Evolutionary conservation across 2,329 filamentous ascomycete genomes (phyloP).

Genomic region (Periconia sp.): DNA sequence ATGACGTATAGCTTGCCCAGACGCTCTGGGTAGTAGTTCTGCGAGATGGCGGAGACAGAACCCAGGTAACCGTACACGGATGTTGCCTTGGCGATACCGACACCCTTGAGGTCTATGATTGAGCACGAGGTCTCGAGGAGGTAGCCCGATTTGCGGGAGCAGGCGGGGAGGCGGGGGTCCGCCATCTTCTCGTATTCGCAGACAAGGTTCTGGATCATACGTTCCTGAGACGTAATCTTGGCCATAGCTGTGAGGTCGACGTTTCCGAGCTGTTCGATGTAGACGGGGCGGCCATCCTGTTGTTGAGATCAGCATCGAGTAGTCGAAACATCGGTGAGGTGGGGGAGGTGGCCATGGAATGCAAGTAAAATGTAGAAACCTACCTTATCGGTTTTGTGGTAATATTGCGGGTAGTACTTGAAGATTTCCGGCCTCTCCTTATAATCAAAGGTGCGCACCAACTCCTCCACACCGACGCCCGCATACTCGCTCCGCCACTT

Average conservation of each 20-base stretch:
- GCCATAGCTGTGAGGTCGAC: slow-evolving; percentile 90
- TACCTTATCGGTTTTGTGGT: slow-evolving; percentile 92
- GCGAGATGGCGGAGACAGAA: slow-evolving; percentile 84
- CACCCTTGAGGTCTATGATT: slow-evolving; percentile 97
- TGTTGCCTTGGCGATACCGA: slow-evolving; percentile 79
- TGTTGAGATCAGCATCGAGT: slow-evolving; percentile 14
- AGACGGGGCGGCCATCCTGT: slow-evolving; percentile 93
- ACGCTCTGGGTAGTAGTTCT: slow-evolving; percentile 99
- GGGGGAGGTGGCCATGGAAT: background rate
- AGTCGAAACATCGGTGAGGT: too few species aligned
- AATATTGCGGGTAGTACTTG: slow-evolving; percentile 97
- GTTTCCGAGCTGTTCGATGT: slow-evolving; percentile 94
- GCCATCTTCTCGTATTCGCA: slow-evolving; percentile 97
- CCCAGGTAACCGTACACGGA: slow-evolving; percentile 89
- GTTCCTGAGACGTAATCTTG: slow-evolving; percentile 89
- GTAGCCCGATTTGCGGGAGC: slow-evolving; percentile 86
- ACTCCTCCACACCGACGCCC: slow-evolving; percentile 70
- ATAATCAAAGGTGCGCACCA: slow-evolving; percentile 83
- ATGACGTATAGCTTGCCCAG: slow-evolving; percentile 96
- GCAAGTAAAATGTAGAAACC: slow-evolving; percentile 7
- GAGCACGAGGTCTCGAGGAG: slow-evolving; percentile 98
- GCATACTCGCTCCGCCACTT: slow-evolving; percentile 88
- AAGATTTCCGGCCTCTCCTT: slow-evolving; percentile 82
- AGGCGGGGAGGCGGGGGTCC: slow-evolving; percentile 91
- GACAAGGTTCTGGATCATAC: slow-evolving; percentile 95